These are phyloP conservation scores for Pleurotus sapidus DNA, from an alignment of 768 basidiomycete genomes.

Conservation along the genomic window DNA sequence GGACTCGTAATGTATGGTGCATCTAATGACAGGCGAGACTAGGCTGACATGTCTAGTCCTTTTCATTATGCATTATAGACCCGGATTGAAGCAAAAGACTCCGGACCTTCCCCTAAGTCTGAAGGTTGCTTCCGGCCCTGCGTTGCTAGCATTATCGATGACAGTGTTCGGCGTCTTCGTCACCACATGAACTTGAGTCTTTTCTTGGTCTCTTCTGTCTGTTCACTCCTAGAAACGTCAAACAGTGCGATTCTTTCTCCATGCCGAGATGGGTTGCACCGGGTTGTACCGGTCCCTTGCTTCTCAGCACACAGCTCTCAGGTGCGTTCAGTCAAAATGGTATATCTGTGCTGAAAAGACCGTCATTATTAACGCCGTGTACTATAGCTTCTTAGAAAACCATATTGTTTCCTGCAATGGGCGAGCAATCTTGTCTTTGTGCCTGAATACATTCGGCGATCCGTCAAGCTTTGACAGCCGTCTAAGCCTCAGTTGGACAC, in stretches of 20 bases:
- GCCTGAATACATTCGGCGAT: not conserved
- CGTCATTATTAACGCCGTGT: not conserved
- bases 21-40: constrained; percentile 24
- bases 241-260: too few relatives aligned
- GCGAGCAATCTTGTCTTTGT: not conserved
- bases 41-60: not conserved
- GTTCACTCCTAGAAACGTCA: too few relatives aligned
- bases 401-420: not conserved
- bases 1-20: constrained; percentile 66
- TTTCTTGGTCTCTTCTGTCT: too few relatives aligned
- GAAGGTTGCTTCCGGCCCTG: too few relatives aligned
- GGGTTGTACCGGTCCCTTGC: too few relatives aligned
- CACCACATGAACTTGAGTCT: too few relatives aligned
- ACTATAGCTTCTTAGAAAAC: not conserved
- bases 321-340: not conserved
- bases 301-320: not conserved
- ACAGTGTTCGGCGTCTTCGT: too few relatives aligned
- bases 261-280: too few relatives aligned
- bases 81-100: too few relatives aligned
- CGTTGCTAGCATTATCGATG: too few relatives aligned
- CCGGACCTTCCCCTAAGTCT: too few relatives aligned
- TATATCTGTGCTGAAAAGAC: not conserved
- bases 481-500: constrained; percentile 5
- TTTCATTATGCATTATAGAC: too few relatives aligned
- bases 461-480: not conserved